These are phyloP conservation scores for Bertia moriformis DNA, from an alignment of 2,329 filamentous ascomycete genomes.

Conservation along the genomic window DNA sequence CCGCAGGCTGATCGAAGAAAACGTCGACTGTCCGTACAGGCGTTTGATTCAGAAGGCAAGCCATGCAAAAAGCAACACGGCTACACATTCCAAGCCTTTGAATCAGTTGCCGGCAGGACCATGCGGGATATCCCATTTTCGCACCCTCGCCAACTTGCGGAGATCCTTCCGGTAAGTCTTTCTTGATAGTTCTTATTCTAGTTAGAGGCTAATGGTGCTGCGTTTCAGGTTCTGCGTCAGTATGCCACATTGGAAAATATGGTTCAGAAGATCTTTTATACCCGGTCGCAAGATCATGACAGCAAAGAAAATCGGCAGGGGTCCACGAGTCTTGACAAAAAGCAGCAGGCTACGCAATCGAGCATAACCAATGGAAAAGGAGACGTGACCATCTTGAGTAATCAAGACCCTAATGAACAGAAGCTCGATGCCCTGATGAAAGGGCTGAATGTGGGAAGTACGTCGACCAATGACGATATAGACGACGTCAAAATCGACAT, in stretches of 20 bases:
- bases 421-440: neutral
- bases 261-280: neutral
- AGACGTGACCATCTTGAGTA: neutral
- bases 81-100: constrained; percentile 24
- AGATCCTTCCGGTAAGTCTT: constrained; percentile 21
- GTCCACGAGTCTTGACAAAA: too few species aligned
- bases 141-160: constrained; percentile 25
- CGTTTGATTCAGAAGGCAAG: constrained; percentile 13
- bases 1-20: constrained; percentile 13
- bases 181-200: constrained; percentile 4
- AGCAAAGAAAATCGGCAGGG: too few species aligned
- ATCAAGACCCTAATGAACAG: neutral
- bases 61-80: constrained; percentile 17
- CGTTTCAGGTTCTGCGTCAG: neutral
- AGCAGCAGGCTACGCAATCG: too few species aligned
- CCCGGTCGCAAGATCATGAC: neutral
- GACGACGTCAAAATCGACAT: constrained; percentile 18
- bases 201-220: too few species aligned
- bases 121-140: constrained; percentile 24
- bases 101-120: constrained; percentile 20
- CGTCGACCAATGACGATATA: neutral
- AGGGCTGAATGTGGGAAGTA: neutral
- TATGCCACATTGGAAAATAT: neutral
- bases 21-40: constrained; percentile 14
- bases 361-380: too few species aligned